Base-by-base conservation (phyloP, 352 stramenopile species). In the Aphanomyces stellatus region DNA sequence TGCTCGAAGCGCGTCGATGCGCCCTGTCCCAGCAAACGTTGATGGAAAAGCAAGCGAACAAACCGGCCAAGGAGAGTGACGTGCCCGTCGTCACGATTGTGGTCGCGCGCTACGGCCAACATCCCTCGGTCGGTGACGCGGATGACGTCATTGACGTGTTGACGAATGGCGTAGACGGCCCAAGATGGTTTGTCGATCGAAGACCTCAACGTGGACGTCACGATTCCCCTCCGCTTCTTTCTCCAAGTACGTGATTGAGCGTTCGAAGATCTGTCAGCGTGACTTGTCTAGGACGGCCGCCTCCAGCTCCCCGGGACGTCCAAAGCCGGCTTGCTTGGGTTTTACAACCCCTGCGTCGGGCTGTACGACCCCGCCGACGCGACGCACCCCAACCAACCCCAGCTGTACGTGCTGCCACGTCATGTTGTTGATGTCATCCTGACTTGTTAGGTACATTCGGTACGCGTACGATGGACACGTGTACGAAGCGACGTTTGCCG, bases 401-500 rank as follows among this genome's bases (percentile, higher is more conserved):
- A 88, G 61, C 72, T 92, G 80, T 92, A 78, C 71, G 80, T 75
- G 53, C 24, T n/a, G n/a, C n/a, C n/a, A n/a, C n/a, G n/a, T n/a
- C n/a, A n/a, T n/a, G n/a, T n/a, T n/a, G n/a, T n/a, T 69, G 22
- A 43, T 63, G 37, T 7, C 24, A 59, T 28, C 31, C 25, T 42
- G 37, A 25, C 13, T 19, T 49, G 4, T 53, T 53, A 91, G 83
- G 30, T 91, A 93, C 35, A 76, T 91, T 41, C 85, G 82, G 35
- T 93, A 93, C 70, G 71, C 81, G 30, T 90, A 81, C 68, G 76
- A 85, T 48, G 80, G 76, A 30, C 69, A 79, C 33, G 81, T 93
- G 51, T 93, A 89, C 51, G 85, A 93, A 74, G 85, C 81, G 24
- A 91, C 85, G 11, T 93, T 91, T 51, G 78, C 85, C 40, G 85